Percentiles rank a stretch among this genome's conserved stretches.
Evolutionary conservation across 352 stramenopile genomes (phyloP).

Genomic region (Globisporangium heterothallicum): DNA sequence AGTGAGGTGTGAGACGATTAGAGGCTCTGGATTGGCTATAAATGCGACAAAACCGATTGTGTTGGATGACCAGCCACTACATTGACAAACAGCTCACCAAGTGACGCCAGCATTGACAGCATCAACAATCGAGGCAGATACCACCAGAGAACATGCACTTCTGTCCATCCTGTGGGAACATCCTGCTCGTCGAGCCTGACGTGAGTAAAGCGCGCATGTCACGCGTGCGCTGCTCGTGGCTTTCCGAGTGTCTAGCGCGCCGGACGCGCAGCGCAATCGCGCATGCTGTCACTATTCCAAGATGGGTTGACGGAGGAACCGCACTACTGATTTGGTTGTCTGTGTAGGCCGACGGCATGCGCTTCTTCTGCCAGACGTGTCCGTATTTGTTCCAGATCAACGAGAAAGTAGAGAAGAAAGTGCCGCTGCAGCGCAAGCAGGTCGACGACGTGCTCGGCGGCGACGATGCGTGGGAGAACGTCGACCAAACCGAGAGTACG

Average conservation of each 20-base stretch:
- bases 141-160: conserved; percentile 64
- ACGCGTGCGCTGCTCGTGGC: too few species aligned
- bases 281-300: background rate
- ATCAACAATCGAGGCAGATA: background rate
- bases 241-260: too few species aligned
- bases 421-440: conserved; percentile 93
- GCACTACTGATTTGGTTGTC: conserved; percentile 4
- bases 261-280: background rate
- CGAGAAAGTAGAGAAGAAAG: conserved; percentile 86
- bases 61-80: conserved; percentile 10
- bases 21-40: conserved; percentile 5
- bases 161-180: conserved; percentile 87
- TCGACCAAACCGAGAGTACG: conserved; percentile 94
- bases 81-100: background rate
- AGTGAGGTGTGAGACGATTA: background rate
- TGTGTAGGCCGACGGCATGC: conserved; percentile 75
- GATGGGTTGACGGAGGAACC: too few species aligned
- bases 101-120: background rate
- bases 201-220: conserved; percentile 24
- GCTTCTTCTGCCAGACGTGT: conserved; percentile 88
- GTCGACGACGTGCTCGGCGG: conserved; percentile 98
- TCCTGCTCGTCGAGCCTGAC: conserved; percentile 86
- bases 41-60: background rate
- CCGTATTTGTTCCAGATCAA: conserved; percentile 88
- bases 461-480: conserved; percentile 97